These are phyloP conservation scores for Trypethelium eluteriae DNA, from an alignment of 495 filamentous ascomycete species.

Conservation along the genomic window DNA sequence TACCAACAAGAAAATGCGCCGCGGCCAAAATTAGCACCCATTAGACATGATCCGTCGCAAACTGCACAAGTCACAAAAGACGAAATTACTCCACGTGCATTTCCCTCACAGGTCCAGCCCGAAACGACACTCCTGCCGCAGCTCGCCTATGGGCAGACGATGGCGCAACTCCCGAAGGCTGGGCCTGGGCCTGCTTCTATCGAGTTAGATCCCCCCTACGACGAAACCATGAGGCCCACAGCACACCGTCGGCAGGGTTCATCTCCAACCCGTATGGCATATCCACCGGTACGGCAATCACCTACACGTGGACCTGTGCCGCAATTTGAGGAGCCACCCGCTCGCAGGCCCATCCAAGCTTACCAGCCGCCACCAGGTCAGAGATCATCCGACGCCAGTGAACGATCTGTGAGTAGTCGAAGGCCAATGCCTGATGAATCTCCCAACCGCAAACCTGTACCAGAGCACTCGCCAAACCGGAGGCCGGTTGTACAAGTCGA, in stretches of 20 bases:
- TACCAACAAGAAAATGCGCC: neutral
- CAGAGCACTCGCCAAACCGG: neutral
- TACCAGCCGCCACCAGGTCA: neutral
- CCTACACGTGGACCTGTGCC: neutral
- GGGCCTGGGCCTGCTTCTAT: neutral
- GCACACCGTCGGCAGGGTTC: neutral
- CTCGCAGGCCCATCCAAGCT: neutral
- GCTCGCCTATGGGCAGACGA: neutral
- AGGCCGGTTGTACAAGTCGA: slow-evolving; percentile 8
- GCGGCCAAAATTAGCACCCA: neutral
- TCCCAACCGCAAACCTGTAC: slow-evolving; percentile 1
- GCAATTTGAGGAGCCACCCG: neutral
- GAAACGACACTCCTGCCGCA: neutral
- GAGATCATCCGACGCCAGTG: slow-evolving; percentile 4
- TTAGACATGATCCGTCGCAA: neutral
- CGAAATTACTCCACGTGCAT: slow-evolving; percentile 1
- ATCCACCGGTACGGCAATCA: slow-evolving; percentile 2
- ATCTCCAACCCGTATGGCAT: slow-evolving; percentile 1
- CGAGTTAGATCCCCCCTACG: neutral
- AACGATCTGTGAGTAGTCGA: slow-evolving; percentile 2
- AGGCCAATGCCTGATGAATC: neutral
- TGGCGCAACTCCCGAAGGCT: neutral
- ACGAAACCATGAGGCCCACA: neutral
- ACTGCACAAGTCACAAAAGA: neutral
- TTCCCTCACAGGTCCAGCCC: neutral